These are phyloP conservation scores for Euphorbia pulcherrima DNA, from an alignment of 345 rosid genomes.

Conservation along the genomic window DNA sequence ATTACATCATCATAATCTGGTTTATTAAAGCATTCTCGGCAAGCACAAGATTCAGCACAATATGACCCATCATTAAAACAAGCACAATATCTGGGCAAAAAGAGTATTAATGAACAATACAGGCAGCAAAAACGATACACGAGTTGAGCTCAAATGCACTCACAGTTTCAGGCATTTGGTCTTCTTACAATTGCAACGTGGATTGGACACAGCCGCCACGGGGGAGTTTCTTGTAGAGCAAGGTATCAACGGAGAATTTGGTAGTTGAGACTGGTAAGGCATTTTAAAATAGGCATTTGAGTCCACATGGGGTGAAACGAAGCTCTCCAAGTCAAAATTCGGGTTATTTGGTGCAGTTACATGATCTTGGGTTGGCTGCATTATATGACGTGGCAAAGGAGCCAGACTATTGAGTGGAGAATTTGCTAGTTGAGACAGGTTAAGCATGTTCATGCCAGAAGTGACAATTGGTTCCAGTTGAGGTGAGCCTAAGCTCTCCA, in stretches of 20 bases:
- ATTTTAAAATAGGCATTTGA: too few relatives aligned
- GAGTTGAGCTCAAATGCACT: conserved; percentile 19
- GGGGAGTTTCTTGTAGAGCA: too few relatives aligned
- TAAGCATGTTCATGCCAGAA: conserved; percentile 23
- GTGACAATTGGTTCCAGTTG: conserved; percentile 20
- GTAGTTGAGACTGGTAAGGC: too few relatives aligned
- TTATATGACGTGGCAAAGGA: conserved; percentile 16
- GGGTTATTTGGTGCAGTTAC: conserved; percentile 32
- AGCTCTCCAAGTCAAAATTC: conserved; percentile 30
- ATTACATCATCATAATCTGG: conserved; percentile 50
- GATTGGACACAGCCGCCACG: too few relatives aligned
- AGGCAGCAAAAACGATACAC: too few relatives aligned
- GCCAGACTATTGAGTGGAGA: too few relatives aligned
- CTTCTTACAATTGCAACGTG: conserved; percentile 59
- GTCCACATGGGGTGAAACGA: too few relatives aligned
- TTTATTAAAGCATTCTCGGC: conserved; percentile 54
- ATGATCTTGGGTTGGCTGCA: conserved; percentile 21
- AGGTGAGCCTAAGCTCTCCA: conserved; percentile 30
- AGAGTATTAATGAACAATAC: background rate
- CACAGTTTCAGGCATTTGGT: conserved; percentile 60
- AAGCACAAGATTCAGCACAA: conserved; percentile 52
- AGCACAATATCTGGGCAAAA: conserved; percentile 54
- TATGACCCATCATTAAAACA: conserved; percentile 64
- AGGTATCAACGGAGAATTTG: too few relatives aligned
- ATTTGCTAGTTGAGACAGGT: conserved; percentile 17